Conservation (phyloP, 2,329 filamentous ascomycete species). For the Epichloe gansuensis region DNA sequence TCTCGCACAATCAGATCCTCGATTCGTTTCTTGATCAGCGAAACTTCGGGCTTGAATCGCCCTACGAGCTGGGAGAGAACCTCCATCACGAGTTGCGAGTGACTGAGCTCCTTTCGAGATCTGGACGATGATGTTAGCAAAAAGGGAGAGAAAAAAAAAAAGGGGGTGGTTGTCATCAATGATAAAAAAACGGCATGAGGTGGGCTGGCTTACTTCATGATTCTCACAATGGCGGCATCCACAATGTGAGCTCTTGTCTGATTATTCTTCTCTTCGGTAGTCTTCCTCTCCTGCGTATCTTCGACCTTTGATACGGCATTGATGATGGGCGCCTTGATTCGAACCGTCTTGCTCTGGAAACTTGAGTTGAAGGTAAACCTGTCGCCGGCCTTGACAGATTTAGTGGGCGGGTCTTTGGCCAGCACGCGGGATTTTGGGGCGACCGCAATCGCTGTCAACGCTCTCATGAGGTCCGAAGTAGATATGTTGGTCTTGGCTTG, state of each 20-base stretch:
- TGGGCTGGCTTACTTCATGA: conserved; percentile 63
- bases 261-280: conserved; percentile 65
- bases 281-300: conserved; percentile 53
- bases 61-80: conserved; percentile 55
- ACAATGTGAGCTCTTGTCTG: conserved; percentile 59
- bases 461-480: conserved; percentile 57
- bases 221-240: conserved; percentile 66
- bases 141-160: neutral
- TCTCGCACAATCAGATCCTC: conserved; percentile 66
- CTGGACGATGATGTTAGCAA: conserved; percentile 25
- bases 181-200: neutral
- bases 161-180: neutral
- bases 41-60: conserved; percentile 65
- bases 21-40: conserved; percentile 70
- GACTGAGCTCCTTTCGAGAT: conserved; percentile 59
- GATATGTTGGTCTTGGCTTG: conserved; percentile 73
- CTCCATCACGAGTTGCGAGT: conserved; percentile 58
- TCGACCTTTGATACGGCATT: conserved; percentile 76
- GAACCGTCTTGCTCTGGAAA: conserved; percentile 72
- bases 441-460: conserved; percentile 70
- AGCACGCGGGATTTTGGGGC: conserved; percentile 74
- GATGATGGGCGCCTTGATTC: conserved; percentile 82
- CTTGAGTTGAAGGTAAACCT: conserved; percentile 70
- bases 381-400: conserved; percentile 65
- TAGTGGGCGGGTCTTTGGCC: conserved; percentile 66